Base-by-base conservation (phyloP, 1,284 basidiomycete genomes). In the Cryptococcus sp. region DNA sequence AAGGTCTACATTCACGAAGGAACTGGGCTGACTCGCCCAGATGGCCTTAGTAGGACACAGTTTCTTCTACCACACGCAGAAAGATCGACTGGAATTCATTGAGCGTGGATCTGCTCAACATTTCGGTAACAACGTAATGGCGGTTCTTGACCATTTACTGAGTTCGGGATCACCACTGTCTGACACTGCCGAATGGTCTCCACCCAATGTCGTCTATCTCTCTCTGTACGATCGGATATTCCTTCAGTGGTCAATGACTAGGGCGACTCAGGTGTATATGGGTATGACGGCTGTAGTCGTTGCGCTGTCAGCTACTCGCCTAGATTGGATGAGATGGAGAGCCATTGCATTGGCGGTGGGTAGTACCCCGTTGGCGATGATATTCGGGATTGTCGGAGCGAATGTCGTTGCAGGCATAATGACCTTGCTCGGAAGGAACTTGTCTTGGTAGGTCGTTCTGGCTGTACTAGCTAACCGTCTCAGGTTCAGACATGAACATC, bases 1-100 rank as follows among this genome's bases (percentile, higher is more conserved):
- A 23, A 23, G 23, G 23, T 23, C 23, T 23, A 23, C 23, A 23
- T 23, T 23, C 23, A 23, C 23, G 23, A 23, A 23, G 23, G 23
- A 23, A 23, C 23, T 23, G 5, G 38, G n/a, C 56, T 10, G 55
- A 48, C 46, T 23, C 63, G 32, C 8, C 31, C 74, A 96, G 86
- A 93, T 97, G 84, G 95, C 95, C 0, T 80, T 98, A 37, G 87
- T 97, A 10, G 90, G 91, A 23, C 91, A 96, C 73, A 89, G 69
- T 15, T 57, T 8, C 35, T 52, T 46, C 23, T 50, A 51, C 46
- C 53, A 53, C 13, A 63, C 54, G 0, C 32, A 3, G 32, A 66
- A 60, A 52, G 73, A 75, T 50, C 60, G 54, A 2, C 37, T 67
- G 33, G 58, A 57, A 6, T 57, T 68, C 56, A 68, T 76, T 50